Conservation (phyloP, 2,329 filamentous ascomycete genomes). For the Triangularia verruculosa region DNA sequence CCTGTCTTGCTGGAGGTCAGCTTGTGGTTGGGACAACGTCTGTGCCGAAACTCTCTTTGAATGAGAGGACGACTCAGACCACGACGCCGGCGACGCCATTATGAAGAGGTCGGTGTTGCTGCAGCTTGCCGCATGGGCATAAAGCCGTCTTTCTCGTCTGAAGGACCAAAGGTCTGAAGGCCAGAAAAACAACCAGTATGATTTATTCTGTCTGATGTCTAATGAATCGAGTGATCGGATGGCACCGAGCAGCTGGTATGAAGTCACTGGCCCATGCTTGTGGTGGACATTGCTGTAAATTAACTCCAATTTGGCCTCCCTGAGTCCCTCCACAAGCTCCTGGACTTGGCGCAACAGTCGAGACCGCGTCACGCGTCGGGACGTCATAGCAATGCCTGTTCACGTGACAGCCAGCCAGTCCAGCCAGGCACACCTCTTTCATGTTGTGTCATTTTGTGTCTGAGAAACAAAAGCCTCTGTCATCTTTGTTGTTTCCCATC, state of each 20-base stretch:
- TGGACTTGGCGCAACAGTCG: slow-evolving; percentile 7
- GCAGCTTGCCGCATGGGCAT: not conserved
- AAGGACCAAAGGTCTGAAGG: not conserved
- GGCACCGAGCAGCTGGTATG: slow-evolving; percentile 1
- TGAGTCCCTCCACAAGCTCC: slow-evolving; percentile 2
- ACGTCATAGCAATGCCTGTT: slow-evolving; percentile 21
- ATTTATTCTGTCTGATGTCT: not conserved
- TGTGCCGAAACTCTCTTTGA: slow-evolving; percentile 9
- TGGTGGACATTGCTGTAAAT: slow-evolving; percentile 5
- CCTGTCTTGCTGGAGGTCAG: not conserved
- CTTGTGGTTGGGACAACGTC: slow-evolving; percentile 9
- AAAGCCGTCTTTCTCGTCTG: slow-evolving; percentile 1
- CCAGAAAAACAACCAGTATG: not conserved
- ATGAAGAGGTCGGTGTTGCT: not conserved
- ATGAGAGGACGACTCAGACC: slow-evolving; percentile 9
- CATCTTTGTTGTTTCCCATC: not conserved
- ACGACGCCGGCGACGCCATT: slow-evolving; percentile 15
- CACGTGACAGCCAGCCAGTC: slow-evolving; percentile 11
- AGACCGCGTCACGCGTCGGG: slow-evolving; percentile 21
- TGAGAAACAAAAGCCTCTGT: not conserved
- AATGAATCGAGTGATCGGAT: not conserved
- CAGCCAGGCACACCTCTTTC: too few relatives aligned
- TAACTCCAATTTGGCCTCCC: slow-evolving; percentile 8
- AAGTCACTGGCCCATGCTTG: slow-evolving; percentile 14
- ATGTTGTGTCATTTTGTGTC: not conserved